Conservation (phyloP, 768 basidiomycete species). For the Antrodiella citrinella region DNA sequence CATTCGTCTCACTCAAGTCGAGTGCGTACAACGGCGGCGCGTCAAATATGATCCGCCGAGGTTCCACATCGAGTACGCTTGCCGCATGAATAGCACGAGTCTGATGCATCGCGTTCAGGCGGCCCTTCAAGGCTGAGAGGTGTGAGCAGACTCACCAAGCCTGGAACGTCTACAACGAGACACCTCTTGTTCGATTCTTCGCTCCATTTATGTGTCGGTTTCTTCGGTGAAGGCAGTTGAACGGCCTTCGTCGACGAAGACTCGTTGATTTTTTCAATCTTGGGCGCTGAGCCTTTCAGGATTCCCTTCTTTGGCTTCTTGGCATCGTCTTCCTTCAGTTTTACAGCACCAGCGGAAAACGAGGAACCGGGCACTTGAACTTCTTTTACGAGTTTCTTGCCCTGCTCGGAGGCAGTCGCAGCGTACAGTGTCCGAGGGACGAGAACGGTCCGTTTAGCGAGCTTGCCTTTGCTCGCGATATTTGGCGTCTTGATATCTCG, state of each 20-base stretch:
- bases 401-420: neutral
- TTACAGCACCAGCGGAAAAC: too few species aligned
- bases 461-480: conserved; percentile 68
- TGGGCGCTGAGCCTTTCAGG: too few species aligned
- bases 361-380: too few species aligned
- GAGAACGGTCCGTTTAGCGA: conserved; percentile 45
- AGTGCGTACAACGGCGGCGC: conserved; percentile 41
- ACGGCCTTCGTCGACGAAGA: neutral
- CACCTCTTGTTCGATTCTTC: conserved; percentile 37
- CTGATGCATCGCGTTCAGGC: conserved; percentile 30
- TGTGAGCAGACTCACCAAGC: conserved; percentile 39
- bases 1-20: conserved; percentile 51
- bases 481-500: conserved; percentile 68
- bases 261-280: neutral
- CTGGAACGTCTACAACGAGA: conserved; percentile 47
- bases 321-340: conserved; percentile 13
- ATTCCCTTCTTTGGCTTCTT: conserved; percentile 30
- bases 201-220: conserved; percentile 38
- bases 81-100: conserved; percentile 35
- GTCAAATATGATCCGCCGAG: conserved; percentile 44
- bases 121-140: too few species aligned
- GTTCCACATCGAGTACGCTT: conserved; percentile 59
- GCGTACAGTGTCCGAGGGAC: conserved; percentile 41
- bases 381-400: conserved; percentile 12
- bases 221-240: conserved; percentile 5